Percentiles rank a stretch among this genome's conserved stretches.
Evolutionary conservation across 805 yeast genomes (phyloP).

Genomic region (Saccharomycopsis sp.): DNA sequence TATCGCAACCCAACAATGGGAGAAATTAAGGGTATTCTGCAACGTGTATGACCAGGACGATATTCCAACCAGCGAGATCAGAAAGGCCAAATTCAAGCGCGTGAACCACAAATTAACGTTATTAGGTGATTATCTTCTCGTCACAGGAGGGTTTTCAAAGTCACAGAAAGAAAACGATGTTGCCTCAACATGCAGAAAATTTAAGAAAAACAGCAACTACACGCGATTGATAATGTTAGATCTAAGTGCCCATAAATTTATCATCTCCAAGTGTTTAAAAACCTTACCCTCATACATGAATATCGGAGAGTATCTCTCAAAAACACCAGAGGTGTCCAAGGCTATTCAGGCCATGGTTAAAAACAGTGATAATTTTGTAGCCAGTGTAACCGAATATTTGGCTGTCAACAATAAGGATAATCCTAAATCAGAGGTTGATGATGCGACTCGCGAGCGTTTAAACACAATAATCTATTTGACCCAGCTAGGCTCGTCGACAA

Average conservation of each 20-base stretch:
- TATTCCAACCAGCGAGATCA: neutral
- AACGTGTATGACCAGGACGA: neutral
- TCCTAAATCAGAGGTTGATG: neutral
- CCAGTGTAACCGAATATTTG: neutral
- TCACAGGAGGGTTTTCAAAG: slow-evolving; percentile 8
- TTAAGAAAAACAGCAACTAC: slow-evolving; percentile 2
- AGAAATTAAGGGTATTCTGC: neutral
- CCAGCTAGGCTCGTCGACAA: neutral
- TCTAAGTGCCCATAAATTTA: slow-evolving; percentile 1
- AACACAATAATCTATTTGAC: neutral
- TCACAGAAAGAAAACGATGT: neutral
- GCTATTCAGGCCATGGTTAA: neutral
- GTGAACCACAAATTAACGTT: slow-evolving; percentile 7
- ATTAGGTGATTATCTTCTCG: slow-evolving; percentile 7
- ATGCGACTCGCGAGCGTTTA: neutral
- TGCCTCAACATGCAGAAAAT: neutral
- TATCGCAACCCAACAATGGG: slow-evolving; percentile 13
- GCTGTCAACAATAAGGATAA: neutral
- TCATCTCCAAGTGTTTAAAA: neutral
- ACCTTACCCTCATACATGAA: neutral
- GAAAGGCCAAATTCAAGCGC: neutral
- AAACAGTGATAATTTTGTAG: neutral
- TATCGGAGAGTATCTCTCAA: neutral
- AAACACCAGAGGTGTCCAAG: neutral
- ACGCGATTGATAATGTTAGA: slow-evolving; percentile 11